Conservation (phyloP, 2,329 filamentous ascomycete species). For the Aspergillus proliferans region DNA sequence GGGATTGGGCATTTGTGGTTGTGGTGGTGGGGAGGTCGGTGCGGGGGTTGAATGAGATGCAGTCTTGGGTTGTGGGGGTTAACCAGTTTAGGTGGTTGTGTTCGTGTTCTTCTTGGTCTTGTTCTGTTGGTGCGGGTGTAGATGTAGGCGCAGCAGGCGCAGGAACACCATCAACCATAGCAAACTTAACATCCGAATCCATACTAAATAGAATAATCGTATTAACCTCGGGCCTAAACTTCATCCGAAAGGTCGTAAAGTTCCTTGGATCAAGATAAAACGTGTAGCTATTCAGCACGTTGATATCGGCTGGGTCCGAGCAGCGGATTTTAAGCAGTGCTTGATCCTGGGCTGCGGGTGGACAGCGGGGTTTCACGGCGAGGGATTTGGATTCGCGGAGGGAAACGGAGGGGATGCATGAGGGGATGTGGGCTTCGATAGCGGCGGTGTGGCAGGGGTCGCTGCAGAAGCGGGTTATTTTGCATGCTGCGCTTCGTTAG, state of each 20-base stretch:
- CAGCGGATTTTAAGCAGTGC: slow-evolving; percentile 20
- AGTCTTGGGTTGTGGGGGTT: slow-evolving; percentile 20
- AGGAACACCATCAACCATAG: slow-evolving; percentile 9
- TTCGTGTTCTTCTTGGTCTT: too few relatives aligned
- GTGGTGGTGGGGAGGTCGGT: background rate
- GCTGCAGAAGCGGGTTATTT: slow-evolving; percentile 25
- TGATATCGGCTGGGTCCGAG: slow-evolving; percentile 7
- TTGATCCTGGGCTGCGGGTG: slow-evolving; percentile 16
- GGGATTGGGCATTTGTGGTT: background rate
- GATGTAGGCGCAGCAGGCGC: background rate
- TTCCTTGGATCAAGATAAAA: slow-evolving; percentile 27
- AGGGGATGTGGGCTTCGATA: slow-evolving; percentile 9
- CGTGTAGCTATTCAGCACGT: slow-evolving; percentile 20
- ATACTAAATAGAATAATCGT: slow-evolving; percentile 24
- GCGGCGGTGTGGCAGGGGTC: slow-evolving; percentile 18
- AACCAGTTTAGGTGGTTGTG: slow-evolving; percentile 15
- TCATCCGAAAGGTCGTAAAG: slow-evolving; percentile 29
- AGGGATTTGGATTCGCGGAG: slow-evolving; percentile 26
- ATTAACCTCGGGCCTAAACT: slow-evolving; percentile 20
- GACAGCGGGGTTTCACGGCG: slow-evolving; percentile 21
- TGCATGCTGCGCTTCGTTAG: slow-evolving; percentile 17
- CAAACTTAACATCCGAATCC: slow-evolving; percentile 21
- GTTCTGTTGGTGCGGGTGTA: background rate
- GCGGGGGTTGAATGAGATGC: slow-evolving; percentile 12
- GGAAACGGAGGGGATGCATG: slow-evolving; percentile 24